Percentiles rank a stretch among this genome's conserved stretches.
phyloP scores from a whole-genome alignment of 169 alveolate genomes.

The Neospora caninum region DNA sequence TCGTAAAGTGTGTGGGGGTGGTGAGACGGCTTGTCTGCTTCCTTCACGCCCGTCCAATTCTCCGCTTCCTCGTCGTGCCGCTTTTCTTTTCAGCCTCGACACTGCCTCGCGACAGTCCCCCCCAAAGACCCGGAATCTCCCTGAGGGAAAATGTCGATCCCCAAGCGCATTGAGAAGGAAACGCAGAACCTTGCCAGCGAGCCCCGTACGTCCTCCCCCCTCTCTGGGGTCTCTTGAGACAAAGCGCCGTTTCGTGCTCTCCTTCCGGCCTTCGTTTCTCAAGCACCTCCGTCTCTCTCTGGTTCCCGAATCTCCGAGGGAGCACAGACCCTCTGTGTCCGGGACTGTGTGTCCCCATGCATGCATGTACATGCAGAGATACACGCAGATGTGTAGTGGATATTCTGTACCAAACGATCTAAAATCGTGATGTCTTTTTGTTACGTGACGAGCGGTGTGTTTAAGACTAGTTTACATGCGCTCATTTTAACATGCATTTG shows the following conservation, averaged over 20 bases:
- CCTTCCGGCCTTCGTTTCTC: not conserved
- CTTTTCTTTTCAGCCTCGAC: not conserved
- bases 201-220: conserved; percentile 67
- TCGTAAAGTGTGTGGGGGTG: too few relatives aligned
- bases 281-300: too few relatives aligned
- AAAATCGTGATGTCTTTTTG: too few relatives aligned
- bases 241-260: not conserved
- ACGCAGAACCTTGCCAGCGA: conserved; percentile 75
- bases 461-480: not conserved
- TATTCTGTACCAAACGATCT: too few relatives aligned
- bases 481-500: not conserved
- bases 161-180: conserved; percentile 75
- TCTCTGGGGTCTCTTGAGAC: not conserved
- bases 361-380: too few relatives aligned
- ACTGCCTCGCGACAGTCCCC: not conserved
- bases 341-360: too few relatives aligned
- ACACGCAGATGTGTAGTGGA: too few relatives aligned
- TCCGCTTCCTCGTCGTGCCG: not conserved
- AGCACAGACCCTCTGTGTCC: too few relatives aligned
- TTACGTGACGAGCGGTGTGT: too few relatives aligned
- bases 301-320: too few relatives aligned
- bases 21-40: too few relatives aligned
- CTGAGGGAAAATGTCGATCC: conserved; percentile 61
- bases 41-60: too few relatives aligned
- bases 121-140: not conserved